Evolutionary conservation across 768 basidiomycete genomes (phyloP).

Genomic region (Rhodotorula kratochvilovae): DNA sequence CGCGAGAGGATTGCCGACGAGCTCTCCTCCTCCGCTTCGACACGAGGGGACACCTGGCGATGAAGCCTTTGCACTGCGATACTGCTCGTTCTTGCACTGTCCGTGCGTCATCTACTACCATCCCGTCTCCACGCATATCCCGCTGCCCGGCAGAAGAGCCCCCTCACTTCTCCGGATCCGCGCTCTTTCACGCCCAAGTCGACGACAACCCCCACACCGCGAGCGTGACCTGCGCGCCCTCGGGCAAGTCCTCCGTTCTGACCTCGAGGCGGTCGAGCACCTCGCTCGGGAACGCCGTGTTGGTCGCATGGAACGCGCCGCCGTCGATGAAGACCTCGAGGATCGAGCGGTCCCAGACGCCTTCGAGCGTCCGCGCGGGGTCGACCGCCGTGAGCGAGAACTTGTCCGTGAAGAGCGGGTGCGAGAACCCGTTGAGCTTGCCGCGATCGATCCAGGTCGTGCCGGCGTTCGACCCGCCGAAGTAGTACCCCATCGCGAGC

Average conservation of each 20-base stretch:
- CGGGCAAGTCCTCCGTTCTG: not conserved
- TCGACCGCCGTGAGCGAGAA: not conserved
- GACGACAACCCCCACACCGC: not conserved
- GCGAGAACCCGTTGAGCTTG: not conserved
- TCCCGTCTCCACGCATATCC: too few species aligned
- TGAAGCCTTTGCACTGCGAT: too few species aligned
- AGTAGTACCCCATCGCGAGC: conserved; percentile 1
- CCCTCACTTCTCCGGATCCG: too few species aligned
- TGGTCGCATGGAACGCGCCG: not conserved
- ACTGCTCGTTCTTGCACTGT: too few species aligned
- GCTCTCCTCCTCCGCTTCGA: too few species aligned
- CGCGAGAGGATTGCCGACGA: too few species aligned
- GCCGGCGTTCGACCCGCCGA: not conserved
- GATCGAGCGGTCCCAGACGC: conserved; percentile 9
- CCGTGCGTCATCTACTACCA: too few species aligned
- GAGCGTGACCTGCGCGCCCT: not conserved
- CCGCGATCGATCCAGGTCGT: not conserved
- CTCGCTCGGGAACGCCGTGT: not conserved
- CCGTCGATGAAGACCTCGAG: conserved; percentile 8
- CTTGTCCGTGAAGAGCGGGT: conserved; percentile 9
- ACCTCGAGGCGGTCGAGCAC: not conserved
- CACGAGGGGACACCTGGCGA: too few species aligned
- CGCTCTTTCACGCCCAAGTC: not conserved
- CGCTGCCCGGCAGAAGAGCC: too few species aligned
- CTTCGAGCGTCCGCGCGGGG: not conserved